Percentiles rank a stretch among this genome's conserved stretches.
These are phyloP conservation scores for Cruciata laevipes DNA, from an alignment of 257 asterid species.

Conservation along the genomic window DNA sequence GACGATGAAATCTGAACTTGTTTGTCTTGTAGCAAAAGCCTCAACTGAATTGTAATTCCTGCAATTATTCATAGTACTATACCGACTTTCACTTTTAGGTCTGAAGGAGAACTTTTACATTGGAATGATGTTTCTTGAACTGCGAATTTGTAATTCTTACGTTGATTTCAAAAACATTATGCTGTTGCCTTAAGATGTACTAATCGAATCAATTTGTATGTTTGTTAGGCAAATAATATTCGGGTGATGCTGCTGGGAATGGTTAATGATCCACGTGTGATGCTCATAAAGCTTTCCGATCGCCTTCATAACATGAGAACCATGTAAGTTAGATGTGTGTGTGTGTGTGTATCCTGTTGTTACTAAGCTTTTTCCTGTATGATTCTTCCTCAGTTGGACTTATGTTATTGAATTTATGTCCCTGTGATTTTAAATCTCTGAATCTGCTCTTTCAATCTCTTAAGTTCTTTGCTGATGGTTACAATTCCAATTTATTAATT, in stretches of 20 bases:
- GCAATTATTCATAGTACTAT: background rate
- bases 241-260: slow-evolving; percentile 97
- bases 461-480: background rate
- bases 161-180: background rate
- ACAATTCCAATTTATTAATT: background rate
- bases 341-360: background rate
- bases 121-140: background rate
- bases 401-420: background rate
- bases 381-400: background rate
- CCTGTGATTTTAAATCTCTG: background rate
- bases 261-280: slow-evolving; percentile 98
- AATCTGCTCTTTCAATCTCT: background rate
- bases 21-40: background rate
- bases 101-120: background rate
- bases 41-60: background rate
- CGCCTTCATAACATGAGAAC: slow-evolving; percentile 99
- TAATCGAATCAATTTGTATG: slow-evolving; percentile 14
- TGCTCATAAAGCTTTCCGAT: slow-evolving; percentile 97
- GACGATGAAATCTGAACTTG: background rate
- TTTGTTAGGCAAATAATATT: slow-evolving; percentile 72
- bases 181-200: background rate
- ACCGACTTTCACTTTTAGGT: background rate
- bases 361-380: background rate
- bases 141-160: background rate
- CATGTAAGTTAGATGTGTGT: slow-evolving; percentile 35